Percentiles rank a stretch among this genome's conserved stretches.
phyloP scores from a whole-genome alignment of 768 basidiomycete genomes.

The Lactarius indigo region DNA sequence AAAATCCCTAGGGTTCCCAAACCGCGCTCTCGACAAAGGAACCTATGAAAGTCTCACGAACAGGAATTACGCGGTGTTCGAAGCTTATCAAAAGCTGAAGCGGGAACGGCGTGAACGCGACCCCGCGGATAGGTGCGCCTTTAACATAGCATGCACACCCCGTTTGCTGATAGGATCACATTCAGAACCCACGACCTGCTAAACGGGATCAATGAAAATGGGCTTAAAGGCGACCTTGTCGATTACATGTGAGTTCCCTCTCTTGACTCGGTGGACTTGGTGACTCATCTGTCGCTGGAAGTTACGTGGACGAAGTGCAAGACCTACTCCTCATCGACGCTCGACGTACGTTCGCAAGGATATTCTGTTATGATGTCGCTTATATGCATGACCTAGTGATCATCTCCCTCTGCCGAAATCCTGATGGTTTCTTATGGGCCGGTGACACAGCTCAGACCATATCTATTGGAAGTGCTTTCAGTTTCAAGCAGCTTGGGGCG shows the following conservation, averaged over 20 bases:
- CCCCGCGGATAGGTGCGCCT: slow-evolving; percentile 52
- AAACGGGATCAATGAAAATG: slow-evolving; percentile 31
- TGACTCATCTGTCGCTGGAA: slow-evolving; percentile 25
- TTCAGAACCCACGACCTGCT: slow-evolving; percentile 52
- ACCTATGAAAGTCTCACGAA: slow-evolving; percentile 3
- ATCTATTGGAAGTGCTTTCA: slow-evolving; percentile 65
- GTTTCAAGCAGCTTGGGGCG: slow-evolving; percentile 68
- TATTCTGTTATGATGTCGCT: not conserved
- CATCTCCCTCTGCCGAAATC: slow-evolving; percentile 57
- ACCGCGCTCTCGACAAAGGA: slow-evolving; percentile 16
- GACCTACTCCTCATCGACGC: slow-evolving; percentile 68
- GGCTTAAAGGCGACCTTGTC: slow-evolving; percentile 41
- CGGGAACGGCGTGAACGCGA: slow-evolving; percentile 44
- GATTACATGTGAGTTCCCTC: slow-evolving; percentile 46
- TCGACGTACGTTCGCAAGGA: slow-evolving; percentile 40
- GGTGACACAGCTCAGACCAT: slow-evolving; percentile 82
- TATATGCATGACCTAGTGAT: slow-evolving; percentile 44
- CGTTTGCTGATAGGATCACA: not conserved
- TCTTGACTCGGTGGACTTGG: not conserved
- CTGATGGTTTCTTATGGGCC: slow-evolving; percentile 71
- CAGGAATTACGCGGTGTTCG: slow-evolving; percentile 39
- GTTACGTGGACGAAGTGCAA: slow-evolving; percentile 73
- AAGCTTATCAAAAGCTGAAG: slow-evolving; percentile 48
- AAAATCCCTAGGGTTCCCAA: slow-evolving; percentile 34
- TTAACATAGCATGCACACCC: too few species aligned